phyloP scores from a whole-genome alignment of 495 filamentous ascomycete species.

The Melanomma pulvis-pyrius region DNA sequence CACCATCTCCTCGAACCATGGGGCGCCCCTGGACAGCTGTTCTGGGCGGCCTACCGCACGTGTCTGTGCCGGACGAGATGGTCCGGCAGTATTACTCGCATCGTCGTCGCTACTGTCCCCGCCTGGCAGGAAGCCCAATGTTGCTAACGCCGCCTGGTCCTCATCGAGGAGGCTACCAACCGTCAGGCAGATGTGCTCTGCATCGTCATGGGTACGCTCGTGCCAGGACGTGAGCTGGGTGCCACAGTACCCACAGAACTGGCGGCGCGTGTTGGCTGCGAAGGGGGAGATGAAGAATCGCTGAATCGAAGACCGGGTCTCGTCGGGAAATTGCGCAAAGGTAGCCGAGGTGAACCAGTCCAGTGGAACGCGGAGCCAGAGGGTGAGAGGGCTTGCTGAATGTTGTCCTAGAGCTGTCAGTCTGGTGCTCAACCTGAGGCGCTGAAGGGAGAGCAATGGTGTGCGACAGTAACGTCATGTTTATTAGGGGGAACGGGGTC shows the following conservation, averaged over 20 bases:
- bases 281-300: constrained; percentile 66
- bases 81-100: constrained; percentile 31
- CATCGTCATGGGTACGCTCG: constrained; percentile 67
- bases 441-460: background rate
- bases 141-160: constrained; percentile 69
- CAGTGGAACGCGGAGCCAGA: constrained; percentile 81
- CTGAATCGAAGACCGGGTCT: constrained; percentile 71
- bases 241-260: constrained; percentile 91
- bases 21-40: constrained; percentile 57
- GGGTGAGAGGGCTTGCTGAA: constrained; percentile 69
- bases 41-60: constrained; percentile 35
- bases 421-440: background rate
- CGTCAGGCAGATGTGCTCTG: constrained; percentile 73
- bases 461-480: background rate
- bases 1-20: constrained; percentile 83
- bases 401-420: constrained; percentile 56
- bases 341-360: constrained; percentile 72
- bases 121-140: constrained; percentile 53
- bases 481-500: background rate
- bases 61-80: constrained; percentile 28
- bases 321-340: constrained; percentile 74
- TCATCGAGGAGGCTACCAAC: constrained; percentile 69
- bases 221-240: constrained; percentile 80
- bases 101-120: constrained; percentile 34
- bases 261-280: constrained; percentile 57